Evolutionary conservation across 208 protist genomes (phyloP).

Genomic region (Angomonas ambiguus): DNA sequence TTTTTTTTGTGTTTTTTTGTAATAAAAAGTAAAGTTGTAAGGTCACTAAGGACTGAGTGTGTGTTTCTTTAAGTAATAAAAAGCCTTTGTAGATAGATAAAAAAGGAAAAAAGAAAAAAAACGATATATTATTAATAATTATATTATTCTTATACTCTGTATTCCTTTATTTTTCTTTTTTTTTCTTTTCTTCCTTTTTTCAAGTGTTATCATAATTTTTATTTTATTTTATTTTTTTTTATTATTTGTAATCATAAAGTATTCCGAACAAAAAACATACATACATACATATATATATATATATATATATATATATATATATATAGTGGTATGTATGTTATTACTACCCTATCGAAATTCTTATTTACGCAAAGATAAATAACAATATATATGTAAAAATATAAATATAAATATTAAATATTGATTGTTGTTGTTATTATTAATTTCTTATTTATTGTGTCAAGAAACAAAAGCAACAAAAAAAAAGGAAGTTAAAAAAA

Average conservation of each 20-base stretch:
- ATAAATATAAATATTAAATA: background rate
- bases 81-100: no score
- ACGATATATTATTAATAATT: background rate
- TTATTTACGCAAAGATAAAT: no score
- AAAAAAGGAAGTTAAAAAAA: conserved; percentile 8
- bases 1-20: conserved; percentile 7
- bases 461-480: background rate
- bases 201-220: background rate
- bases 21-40: no score
- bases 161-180: conserved; percentile 4
- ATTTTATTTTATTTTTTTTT: background rate
- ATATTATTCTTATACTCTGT: background rate
- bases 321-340: no score
- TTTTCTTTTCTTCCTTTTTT: conserved; percentile 12
- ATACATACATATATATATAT: no score
- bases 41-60: no score
- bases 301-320: no score
- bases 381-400: background rate
- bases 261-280: no score
- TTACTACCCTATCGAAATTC: no score
- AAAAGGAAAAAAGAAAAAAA: background rate
- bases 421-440: background rate
- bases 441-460: conserved; percentile 2
- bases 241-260: no score
- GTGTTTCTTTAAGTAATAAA: no score